Evolutionary conservation across 2,329 filamentous ascomycete genomes (phyloP).

Genomic region (Alternaria angustiovoidea): DNA sequence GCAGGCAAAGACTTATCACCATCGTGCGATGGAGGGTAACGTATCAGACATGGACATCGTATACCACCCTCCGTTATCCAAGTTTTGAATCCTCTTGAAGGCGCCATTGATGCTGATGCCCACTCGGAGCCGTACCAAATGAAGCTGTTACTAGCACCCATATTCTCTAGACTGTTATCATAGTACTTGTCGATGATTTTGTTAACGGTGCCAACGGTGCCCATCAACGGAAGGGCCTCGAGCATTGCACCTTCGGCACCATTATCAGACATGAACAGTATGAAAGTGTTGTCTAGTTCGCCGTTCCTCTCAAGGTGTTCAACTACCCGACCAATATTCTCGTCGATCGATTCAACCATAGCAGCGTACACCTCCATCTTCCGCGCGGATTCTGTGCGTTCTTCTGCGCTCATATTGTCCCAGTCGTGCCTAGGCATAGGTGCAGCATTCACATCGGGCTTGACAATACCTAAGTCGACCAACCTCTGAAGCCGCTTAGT

Average conservation of each 20-base stretch:
- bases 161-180: constrained; percentile 50
- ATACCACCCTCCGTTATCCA: constrained; percentile 36
- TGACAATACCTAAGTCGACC: constrained; percentile 28
- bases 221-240: constrained; percentile 43
- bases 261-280: constrained; percentile 53
- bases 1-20: background rate
- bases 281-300: constrained; percentile 29
- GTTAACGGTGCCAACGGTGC: constrained; percentile 12
- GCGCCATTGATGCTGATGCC: constrained; percentile 36
- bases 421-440: background rate
- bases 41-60: background rate
- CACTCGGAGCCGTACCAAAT: constrained; percentile 51
- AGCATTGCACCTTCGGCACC: constrained; percentile 48
- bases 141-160: constrained; percentile 46
- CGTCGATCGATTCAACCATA: too few relatives aligned
- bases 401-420: too few relatives aligned
- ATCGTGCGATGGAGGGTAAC: background rate
- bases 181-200: constrained; percentile 47
- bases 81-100: constrained; percentile 29
- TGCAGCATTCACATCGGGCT: constrained; percentile 6
- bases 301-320: too few relatives aligned
- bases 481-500: constrained; percentile 27
- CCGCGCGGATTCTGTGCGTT: too few relatives aligned
- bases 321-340: too few relatives aligned
- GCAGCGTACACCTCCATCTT: too few relatives aligned